Evolutionary conservation across 306 rosid species (phyloP).

Genomic region (Parietaria judaica): DNA sequence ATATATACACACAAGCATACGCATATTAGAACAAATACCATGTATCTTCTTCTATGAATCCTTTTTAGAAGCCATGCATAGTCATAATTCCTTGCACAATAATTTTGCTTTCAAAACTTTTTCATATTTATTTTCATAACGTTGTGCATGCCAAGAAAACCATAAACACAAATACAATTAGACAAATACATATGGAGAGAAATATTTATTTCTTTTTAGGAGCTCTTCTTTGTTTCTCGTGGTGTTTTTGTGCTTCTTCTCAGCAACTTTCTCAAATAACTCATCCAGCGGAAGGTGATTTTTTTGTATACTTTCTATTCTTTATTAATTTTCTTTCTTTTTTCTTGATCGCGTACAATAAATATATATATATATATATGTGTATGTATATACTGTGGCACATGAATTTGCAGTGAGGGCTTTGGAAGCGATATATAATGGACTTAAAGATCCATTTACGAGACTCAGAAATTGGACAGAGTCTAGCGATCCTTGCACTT

Average conservation of each 20-base stretch:
- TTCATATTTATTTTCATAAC: neutral
- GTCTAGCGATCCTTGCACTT: slow-evolving; percentile 4
- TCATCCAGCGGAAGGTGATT: slow-evolving; percentile 13
- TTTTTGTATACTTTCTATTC: neutral
- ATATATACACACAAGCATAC: too few relatives aligned
- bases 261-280: neutral
- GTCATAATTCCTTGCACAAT: too few relatives aligned
- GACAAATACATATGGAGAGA: neutral
- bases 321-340: neutral
- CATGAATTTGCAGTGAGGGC: slow-evolving; percentile 6
- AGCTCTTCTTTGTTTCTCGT: neutral
- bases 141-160: neutral
- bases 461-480: slow-evolving; percentile 9
- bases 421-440: neutral
- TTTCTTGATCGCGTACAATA: neutral
- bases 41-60: too few relatives aligned
- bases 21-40: too few relatives aligned
- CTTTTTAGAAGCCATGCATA: too few relatives aligned
- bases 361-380: neutral
- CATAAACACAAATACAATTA: neutral
- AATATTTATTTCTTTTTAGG: neutral
- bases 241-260: neutral
- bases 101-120: too few relatives aligned
- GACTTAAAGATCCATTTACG: slow-evolving; percentile 4
- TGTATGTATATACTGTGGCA: neutral